Percentiles rank a stretch among this genome's conserved stretches.
phyloP scores from a whole-genome alignment of 2,329 filamentous ascomycete genomes.

The Cladosporium sp. region DNA sequence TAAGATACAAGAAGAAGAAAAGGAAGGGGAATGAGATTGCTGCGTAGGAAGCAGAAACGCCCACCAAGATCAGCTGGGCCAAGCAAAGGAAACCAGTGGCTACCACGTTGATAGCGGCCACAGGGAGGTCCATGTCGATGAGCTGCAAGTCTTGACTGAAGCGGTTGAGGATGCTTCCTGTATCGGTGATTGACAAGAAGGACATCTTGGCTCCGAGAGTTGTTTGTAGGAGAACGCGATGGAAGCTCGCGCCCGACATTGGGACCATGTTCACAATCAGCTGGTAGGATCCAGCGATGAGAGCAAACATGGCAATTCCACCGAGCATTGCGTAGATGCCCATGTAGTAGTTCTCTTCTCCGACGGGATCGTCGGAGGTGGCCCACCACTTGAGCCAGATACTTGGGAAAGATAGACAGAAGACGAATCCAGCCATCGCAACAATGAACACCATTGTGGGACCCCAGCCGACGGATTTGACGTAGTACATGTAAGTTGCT shows the following conservation, averaged over 20 bases:
- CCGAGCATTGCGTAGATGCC: conserved; percentile 20
- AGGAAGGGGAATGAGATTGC: conserved; percentile 37
- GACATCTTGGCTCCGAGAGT: conserved; percentile 18
- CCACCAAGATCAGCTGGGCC: conserved; percentile 9
- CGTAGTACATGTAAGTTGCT: conserved; percentile 29
- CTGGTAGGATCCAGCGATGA: conserved; percentile 35
- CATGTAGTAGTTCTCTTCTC: conserved; percentile 3
- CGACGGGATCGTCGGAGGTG: conserved; percentile 9
- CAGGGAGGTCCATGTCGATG: conserved; percentile 40
- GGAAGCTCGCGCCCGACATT: conserved; percentile 48
- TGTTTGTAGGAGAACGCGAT: conserved; percentile 27
- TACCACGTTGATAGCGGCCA: conserved; percentile 12
- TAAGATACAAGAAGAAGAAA: conserved; percentile 31
- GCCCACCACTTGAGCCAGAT: conserved; percentile 51
- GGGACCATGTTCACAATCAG: conserved; percentile 53
- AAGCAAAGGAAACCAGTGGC: conserved; percentile 10
- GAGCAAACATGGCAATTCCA: conserved; percentile 30
- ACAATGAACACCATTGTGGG: conserved; percentile 8
- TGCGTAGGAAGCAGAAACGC: conserved; percentile 25
- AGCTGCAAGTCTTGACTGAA: conserved; percentile 46
- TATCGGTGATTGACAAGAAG: conserved; percentile 43
- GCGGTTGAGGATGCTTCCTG: conserved; percentile 30
- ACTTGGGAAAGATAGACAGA: conserved; percentile 33
- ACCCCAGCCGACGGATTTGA: conserved; percentile 13
- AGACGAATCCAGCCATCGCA: conserved; percentile 10